phyloP scores from a whole-genome alignment of 495 filamentous ascomycete genomes.

The Letharia lupina region DNA sequence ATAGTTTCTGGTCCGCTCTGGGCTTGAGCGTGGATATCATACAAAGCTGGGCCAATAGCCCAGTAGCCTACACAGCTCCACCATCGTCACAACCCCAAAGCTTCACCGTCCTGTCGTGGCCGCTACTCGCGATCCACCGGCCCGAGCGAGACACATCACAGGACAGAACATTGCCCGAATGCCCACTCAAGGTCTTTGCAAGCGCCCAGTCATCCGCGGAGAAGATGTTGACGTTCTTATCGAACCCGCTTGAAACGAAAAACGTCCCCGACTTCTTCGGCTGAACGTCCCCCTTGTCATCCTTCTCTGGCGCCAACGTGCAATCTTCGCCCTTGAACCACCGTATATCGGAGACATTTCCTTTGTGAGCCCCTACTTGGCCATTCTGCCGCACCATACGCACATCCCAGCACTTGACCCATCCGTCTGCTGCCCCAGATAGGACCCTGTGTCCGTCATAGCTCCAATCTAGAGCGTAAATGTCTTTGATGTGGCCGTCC shows the following conservation, averaged over 20 bases:
- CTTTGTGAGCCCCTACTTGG: slow-evolving; percentile 83
- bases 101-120: slow-evolving; percentile 92
- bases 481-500: slow-evolving; percentile 87
- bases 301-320: slow-evolving; percentile 43
- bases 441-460: slow-evolving; percentile 82
- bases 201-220: slow-evolving; percentile 94
- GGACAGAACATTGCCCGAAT: slow-evolving; percentile 83
- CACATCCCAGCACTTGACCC: slow-evolving; percentile 96
- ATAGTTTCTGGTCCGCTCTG: background rate
- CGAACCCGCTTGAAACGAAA: slow-evolving; percentile 83
- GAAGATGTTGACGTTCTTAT: slow-evolving; percentile 91
- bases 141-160: slow-evolving; percentile 78
- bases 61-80: slow-evolving; percentile 23
- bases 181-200: slow-evolving; percentile 78
- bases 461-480: slow-evolving; percentile 88
- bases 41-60: background rate
- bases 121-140: slow-evolving; percentile 86
- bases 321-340: slow-evolving; percentile 81
- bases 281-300: slow-evolving; percentile 50
- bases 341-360: slow-evolving; percentile 82
- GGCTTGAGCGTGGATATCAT: slow-evolving; percentile 2
- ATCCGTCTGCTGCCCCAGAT: slow-evolving; percentile 86
- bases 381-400: slow-evolving; percentile 75
- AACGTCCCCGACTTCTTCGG: slow-evolving; percentile 52
- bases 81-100: slow-evolving; percentile 86